A percentile compares a stretch with the other conserved stretches of the same genome.
Conservation (phyloP, 768 basidiomycete species). For the Amanita pseudoporphyria region DNA sequence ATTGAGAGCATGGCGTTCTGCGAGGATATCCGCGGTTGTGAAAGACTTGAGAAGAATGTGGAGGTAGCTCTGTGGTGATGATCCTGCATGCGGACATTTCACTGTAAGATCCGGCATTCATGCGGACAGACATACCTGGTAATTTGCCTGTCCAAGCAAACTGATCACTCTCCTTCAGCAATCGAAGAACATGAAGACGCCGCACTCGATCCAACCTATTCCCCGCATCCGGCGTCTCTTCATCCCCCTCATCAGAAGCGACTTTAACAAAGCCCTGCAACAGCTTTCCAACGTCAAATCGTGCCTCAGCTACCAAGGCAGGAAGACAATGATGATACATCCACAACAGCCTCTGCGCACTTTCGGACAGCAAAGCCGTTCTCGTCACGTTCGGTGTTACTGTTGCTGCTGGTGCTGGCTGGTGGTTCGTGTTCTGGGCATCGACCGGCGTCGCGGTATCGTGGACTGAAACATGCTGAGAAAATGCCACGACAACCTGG, state of each 20-base stretch:
- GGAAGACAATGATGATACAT: constrained; percentile 79
- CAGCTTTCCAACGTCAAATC: constrained; percentile 83
- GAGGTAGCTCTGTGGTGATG: constrained; percentile 55
- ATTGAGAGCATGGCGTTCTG: constrained; percentile 38
- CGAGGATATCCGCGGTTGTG: constrained; percentile 34
- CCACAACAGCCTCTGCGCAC: constrained; percentile 72
- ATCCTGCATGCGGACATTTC: no score
- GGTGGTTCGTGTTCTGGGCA: not conserved
- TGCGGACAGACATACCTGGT: not conserved
- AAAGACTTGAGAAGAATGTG: constrained; percentile 64
- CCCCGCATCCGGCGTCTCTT: constrained; percentile 18
- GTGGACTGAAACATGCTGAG: constrained; percentile 34
- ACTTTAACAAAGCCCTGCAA: constrained; percentile 33
- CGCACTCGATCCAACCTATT: constrained; percentile 35
- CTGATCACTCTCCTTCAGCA: constrained; percentile 69
- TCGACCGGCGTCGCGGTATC: constrained; percentile 6
- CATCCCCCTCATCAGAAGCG: constrained; percentile 1
- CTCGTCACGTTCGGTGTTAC: constrained; percentile 24
- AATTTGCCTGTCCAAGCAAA: constrained; percentile 73
- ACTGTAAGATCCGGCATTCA: no score
- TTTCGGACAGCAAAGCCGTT: constrained; percentile 63
- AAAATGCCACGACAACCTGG: constrained; percentile 76
- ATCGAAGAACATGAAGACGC: constrained; percentile 68
- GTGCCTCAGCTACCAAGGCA: constrained; percentile 60
- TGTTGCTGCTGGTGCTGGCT: no score